Evolutionary conservation across 495 filamentous ascomycete genomes (phyloP), one percentile per base, ranked within the genome.

Genomic region (Xylaria bambusicola): DNA sequence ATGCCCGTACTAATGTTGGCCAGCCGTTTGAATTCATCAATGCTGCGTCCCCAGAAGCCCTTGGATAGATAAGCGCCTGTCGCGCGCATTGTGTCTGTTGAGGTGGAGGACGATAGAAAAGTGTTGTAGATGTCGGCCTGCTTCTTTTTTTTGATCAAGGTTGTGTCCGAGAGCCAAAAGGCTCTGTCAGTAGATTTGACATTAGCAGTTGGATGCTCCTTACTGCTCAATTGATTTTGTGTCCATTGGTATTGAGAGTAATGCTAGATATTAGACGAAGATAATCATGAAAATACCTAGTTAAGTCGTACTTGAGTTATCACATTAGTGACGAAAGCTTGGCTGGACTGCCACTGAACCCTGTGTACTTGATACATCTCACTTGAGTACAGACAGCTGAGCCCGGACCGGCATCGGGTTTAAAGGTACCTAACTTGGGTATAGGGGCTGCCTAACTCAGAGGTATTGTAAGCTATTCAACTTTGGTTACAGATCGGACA

Each of bases 11-110:
- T 75, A 33, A 80, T 75, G 15, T 74, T 68, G 4, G 73, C 71
- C 40, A 77, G 70, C 47, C 78, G 70, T 61, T 76, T 76, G 66
- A 80, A 66, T 60, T 81, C 78, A 23, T 78, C 76, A 8, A 76
- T 2, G 60, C 76, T 81, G 27, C 78, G 75, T 42, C 64, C 71
- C 60, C 65, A 70, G 67, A 81, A 79, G 66, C 76, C 71, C 61
- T 72, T 78, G 60, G 63, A 47, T 6, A 75, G 69, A 36, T 74
- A 71, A 27, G 48, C 60, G 33, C 71, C 56, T 23, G 78, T 79
- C 42, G 73, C 69, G 56, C 74, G 72, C 78, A 81, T 81, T 17
- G 50, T 71, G 64, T 20, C 17, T 21, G 49, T 65, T 63, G 40
- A 20, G 45, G 38, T 17, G 17, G 21, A 29, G 13, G 40, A 15